Percentiles rank a stretch among this genome's conserved stretches.
Evolutionary conservation across 768 basidiomycete genomes (phyloP).

Genomic region (Kwoniella shandongensis): DNA sequence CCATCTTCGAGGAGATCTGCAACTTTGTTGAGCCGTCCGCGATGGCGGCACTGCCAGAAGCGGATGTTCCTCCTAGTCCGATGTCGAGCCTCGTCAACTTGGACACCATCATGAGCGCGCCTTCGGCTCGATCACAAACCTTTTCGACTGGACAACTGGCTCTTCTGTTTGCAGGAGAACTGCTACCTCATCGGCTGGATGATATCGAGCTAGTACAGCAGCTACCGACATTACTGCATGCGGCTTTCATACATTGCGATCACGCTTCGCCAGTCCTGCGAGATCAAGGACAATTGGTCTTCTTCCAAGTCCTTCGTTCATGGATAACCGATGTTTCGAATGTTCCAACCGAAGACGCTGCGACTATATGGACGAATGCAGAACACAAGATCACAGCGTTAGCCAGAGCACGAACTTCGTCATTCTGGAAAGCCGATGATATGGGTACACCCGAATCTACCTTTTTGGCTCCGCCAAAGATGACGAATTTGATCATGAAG

Average conservation of each 20-base stretch:
- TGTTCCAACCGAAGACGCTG: conserved; percentile 30
- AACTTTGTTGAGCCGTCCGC: conserved; percentile 77
- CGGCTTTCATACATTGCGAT: conserved; percentile 77
- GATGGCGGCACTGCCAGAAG: conserved; percentile 71
- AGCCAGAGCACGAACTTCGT: conserved; percentile 22
- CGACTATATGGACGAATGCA: conserved; percentile 32
- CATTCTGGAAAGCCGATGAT: conserved; percentile 48
- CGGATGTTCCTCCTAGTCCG: conserved; percentile 34
- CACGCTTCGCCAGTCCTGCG: conserved; percentile 71
- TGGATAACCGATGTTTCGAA: conserved; percentile 59
- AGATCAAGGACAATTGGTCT: conserved; percentile 69
- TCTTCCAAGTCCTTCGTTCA: conserved; percentile 79
- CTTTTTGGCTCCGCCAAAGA: conserved; percentile 45
- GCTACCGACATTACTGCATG: conserved; percentile 73
- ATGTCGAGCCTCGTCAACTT: conserved; percentile 61
- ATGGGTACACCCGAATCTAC: conserved; percentile 24
- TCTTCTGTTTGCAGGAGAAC: conserved; percentile 64
- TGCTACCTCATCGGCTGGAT: conserved; percentile 57
- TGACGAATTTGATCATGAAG: conserved; percentile 62
- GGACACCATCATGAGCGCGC: conserved; percentile 56
- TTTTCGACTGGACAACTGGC: conserved; percentile 86
- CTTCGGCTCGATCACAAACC: conserved; percentile 26
- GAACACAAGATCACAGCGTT: conserved; percentile 36
- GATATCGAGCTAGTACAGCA: conserved; percentile 66
- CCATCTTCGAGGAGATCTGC: conserved; percentile 80